These are phyloP conservation scores for Novymonas esmeraldas DNA, from an alignment of 208 protist species.

Conservation along the genomic window DNA sequence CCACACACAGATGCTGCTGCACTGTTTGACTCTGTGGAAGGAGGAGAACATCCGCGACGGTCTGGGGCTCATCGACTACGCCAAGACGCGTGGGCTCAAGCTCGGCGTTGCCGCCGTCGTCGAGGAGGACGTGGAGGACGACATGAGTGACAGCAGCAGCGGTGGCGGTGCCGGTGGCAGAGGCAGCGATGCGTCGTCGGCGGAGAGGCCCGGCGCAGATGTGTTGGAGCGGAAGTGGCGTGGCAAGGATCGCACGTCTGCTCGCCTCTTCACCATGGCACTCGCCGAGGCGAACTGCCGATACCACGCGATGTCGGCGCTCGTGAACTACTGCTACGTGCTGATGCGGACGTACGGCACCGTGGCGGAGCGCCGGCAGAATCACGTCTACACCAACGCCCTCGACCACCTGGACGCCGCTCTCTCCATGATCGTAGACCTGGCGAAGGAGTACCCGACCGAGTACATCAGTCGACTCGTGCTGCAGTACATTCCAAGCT, in stretches of 20 bases:
- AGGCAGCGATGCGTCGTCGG: neutral
- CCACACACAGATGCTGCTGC: conserved; percentile 32
- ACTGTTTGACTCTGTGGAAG: conserved; percentile 23
- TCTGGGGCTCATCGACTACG: conserved; percentile 4
- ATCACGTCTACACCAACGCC: conserved; percentile 25
- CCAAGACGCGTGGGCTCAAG: neutral
- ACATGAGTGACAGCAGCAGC: neutral
- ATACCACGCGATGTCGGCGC: conserved; percentile 17
- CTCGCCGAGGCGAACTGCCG: conserved; percentile 27
- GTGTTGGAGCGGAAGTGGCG: neutral
- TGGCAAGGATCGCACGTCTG: conserved; percentile 4
- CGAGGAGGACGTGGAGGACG: neutral
- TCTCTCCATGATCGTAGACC: neutral
- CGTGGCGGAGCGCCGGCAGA: conserved; percentile 9
- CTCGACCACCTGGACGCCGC: conserved; percentile 10
- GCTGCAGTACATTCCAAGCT: neutral
- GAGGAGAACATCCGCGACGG: conserved; percentile 15
- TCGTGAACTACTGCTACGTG: conserved; percentile 5
- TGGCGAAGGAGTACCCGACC: conserved; percentile 9
- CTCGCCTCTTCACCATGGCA: conserved; percentile 5
- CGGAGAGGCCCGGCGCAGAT: neutral
- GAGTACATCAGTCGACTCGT: conserved; percentile 6
- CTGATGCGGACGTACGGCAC: conserved; percentile 3
- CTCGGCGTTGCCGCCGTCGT: neutral
- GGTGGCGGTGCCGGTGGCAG: neutral